These are phyloP conservation scores for Talaromyces islandicus DNA, from an alignment of 2,329 filamentous ascomycete species.

Conservation along the genomic window DNA sequence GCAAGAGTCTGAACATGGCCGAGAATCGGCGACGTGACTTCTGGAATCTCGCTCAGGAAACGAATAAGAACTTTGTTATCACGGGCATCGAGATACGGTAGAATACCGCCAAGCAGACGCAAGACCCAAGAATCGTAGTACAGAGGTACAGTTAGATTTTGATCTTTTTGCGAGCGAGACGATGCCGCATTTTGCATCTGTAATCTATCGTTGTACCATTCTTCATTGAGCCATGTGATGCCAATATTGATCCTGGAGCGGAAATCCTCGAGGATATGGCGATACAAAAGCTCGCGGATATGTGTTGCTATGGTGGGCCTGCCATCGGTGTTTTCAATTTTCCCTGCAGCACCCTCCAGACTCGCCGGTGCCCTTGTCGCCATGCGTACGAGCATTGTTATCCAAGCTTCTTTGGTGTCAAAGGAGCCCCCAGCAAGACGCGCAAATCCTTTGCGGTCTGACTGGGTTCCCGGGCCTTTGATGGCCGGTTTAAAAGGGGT, in stretches of 20 bases:
- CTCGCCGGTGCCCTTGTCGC: slow-evolving; percentile 72
- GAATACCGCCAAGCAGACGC: slow-evolving; percentile 78
- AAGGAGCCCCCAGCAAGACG: slow-evolving; percentile 77
- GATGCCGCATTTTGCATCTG: slow-evolving; percentile 41
- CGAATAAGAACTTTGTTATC: slow-evolving; percentile 79
- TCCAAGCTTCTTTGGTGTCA: slow-evolving; percentile 78
- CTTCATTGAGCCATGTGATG: slow-evolving; percentile 90
- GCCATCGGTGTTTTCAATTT: slow-evolving; percentile 18
- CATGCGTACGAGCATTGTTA: slow-evolving; percentile 77
- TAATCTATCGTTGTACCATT: slow-evolving; percentile 90
- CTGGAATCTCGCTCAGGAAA: slow-evolving; percentile 86
- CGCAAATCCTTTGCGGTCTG: slow-evolving; percentile 58
- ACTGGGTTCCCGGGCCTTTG: slow-evolving; percentile 44
- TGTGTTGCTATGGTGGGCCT: slow-evolving; percentile 47
- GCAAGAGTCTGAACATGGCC: slow-evolving; percentile 62
- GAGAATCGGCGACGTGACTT: slow-evolving; percentile 66
- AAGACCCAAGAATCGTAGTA: slow-evolving; percentile 77
- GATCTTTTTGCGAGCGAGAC: slow-evolving; percentile 35
- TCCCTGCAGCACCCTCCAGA: slow-evolving; percentile 48
- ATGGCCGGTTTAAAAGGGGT: slow-evolving; percentile 50
- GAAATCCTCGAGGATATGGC: slow-evolving; percentile 88
- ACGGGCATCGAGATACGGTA: slow-evolving; percentile 83
- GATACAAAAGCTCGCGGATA: slow-evolving; percentile 75
- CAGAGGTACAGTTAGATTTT: slow-evolving; percentile 38
- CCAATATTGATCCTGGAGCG: slow-evolving; percentile 81